Evolutionary conservation across 306 rosid genomes (phyloP), one percentile per base, ranked within the genome.

Genomic region (Hippophae rhamnoides): DNA sequence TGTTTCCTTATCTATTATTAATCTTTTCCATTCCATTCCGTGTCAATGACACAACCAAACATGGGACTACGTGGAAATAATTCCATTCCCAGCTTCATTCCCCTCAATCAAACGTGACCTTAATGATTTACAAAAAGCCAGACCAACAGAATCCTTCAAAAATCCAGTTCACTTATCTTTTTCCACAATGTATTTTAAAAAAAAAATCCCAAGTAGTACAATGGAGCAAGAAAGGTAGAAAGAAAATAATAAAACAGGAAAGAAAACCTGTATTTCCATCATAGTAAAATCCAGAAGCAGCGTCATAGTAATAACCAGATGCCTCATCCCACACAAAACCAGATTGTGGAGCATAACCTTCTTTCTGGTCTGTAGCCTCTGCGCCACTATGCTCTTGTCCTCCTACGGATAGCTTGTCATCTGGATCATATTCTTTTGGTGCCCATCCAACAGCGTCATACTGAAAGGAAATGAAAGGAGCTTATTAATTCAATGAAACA

Each of bases 321-420:
- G 93, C 93, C 65, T 87, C 96, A 75, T 92, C 96, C 98, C 98
- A 92, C 27, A 92, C 86, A 73, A 92, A 92, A 78, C 98, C 96
- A 6, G 92, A 74, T 72, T 88, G 95, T 9, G 98, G 96, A 60
- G 95, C 96, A 70, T 65, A 57, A 50, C 79, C 77, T 61, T 78
- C 79, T 49, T 61, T 74, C 65, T 75, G 80, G 55, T 51, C 61
- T 18, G 74, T 80, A 66, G 54, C 57, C 71, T 72, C 83, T 67
- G 71, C 58, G 12, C 84, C 78, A 66, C 58, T 69, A 75, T 76
- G 92, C 60, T 60, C 92, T 43, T 69, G 76, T 61, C 84, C 78
- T 56, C 72, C 85, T 57, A 64, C 55, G 57, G 89, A 71, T 68
- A 74, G 89, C 64, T 85, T 92, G 73, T 88, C 87, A 57, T 88